Evolutionary conservation across 164 flowering plant species (phyloP), one percentile per base, ranked within the genome.

Genomic region (Umbellularia californica): DNA sequence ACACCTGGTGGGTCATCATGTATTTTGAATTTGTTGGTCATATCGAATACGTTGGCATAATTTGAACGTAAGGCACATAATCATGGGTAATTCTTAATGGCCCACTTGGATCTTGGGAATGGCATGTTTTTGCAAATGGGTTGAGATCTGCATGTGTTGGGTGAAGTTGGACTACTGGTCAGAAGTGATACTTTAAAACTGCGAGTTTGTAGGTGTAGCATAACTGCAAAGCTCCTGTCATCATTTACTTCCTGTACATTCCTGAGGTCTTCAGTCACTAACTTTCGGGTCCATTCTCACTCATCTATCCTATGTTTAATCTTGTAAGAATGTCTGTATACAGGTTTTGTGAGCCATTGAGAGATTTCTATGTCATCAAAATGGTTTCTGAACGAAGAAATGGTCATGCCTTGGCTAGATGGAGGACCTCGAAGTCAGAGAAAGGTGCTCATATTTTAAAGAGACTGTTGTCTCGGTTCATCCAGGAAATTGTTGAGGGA

Each of bases 401-500:
- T 69, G 74, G 17, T 70, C 82, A 77, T 52, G 72, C 63, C 19
- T 76, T 77, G 28, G 71, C 52, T 68, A 85, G 78, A 70, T 92
- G 94, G 97, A 86, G 82, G 79, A 80, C 88, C 70, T 73, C 90
- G 50, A 86, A 83, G 63, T 85, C 83, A 70, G 79, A 79, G 2
- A 83, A 72, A 76, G 84, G 82, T 81, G 85, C 87, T 79, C 84
- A 77, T 66, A 76, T 89, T 35, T 71, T 89, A 81, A 88, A 88
- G 76, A 89, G 84, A 78, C 72, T 95, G 79, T 82, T 92, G 70
- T 89, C 95, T 76, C 87, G 80, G 70, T 92, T 95, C 85, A 88
- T 95, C 76, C 90, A 87, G 81, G 95, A 90, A 81, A 89, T 95
- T 70, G 92, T 95, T 75, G 98, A 93, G 78, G 99, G 97, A 79